Evolutionary conservation across 306 rosid genomes (phyloP).

Genomic region (Prunus mongolica): DNA sequence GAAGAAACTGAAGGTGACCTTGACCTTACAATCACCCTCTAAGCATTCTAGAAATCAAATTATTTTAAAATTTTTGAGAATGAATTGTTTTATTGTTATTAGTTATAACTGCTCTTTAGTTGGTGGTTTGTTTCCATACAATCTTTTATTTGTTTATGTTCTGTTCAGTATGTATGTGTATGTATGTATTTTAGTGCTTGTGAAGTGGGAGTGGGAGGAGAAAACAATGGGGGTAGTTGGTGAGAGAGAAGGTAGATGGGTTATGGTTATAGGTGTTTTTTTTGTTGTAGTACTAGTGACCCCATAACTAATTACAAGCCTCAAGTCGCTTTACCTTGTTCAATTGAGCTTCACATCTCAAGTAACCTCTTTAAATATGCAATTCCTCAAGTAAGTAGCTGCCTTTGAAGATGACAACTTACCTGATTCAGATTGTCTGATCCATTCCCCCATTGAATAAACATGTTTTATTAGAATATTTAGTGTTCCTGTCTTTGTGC

Average conservation of each 20-base stretch:
- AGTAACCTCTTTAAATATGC: slow-evolving; percentile 52
- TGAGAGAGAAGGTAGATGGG: slow-evolving; percentile 22
- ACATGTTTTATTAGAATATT: neutral
- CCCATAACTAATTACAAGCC: slow-evolving; percentile 74
- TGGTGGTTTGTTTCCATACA: neutral
- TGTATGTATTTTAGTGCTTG: neutral
- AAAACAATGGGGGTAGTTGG: slow-evolving; percentile 9
- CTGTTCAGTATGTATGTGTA: neutral
- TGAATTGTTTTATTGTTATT: slow-evolving; percentile 5
- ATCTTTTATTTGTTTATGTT: neutral
- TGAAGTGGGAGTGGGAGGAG: neutral
- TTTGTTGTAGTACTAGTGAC: slow-evolving; percentile 33
- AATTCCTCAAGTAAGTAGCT: slow-evolving; percentile 42
- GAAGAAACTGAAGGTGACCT: slow-evolving; percentile 40
- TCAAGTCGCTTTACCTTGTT: slow-evolving; percentile 80
- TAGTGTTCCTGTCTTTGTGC: neutral
- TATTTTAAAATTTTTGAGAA: neutral
- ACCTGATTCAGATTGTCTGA: slow-evolving; percentile 31
- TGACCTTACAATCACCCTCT: slow-evolving; percentile 46
- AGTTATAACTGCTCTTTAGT: neutral
- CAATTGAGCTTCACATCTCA: slow-evolving; percentile 51
- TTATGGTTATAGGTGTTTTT: slow-evolving; percentile 4
- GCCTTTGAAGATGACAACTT: slow-evolving; percentile 51
- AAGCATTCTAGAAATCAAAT: slow-evolving; percentile 15
- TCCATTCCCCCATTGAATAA: neutral